Percentiles rank a stretch among this genome's conserved stretches.
phyloP scores from a whole-genome alignment of 2,329 filamentous ascomycete species.

The Cladosporium phlei region DNA sequence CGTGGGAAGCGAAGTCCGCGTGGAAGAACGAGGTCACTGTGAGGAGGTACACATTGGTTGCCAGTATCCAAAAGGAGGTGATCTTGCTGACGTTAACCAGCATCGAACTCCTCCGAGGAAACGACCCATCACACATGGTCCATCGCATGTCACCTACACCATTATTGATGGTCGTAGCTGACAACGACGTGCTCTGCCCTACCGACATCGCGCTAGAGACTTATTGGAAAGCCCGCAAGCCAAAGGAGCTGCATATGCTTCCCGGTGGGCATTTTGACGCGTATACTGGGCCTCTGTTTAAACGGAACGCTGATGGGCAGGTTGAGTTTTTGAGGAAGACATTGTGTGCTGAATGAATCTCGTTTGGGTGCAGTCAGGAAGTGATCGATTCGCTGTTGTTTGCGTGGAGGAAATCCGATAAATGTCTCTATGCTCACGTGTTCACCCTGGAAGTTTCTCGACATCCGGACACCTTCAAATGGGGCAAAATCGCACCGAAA shows the following conservation, averaged over 20 bases:
- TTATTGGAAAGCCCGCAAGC: constrained; percentile 35
- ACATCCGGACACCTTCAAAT: too few species aligned
- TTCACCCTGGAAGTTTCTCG: too few species aligned
- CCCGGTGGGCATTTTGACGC: constrained; percentile 39
- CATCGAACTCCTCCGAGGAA: constrained; percentile 4
- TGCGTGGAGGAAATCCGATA: too few species aligned
- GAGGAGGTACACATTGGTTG: constrained; percentile 25
- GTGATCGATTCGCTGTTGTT: too few species aligned
- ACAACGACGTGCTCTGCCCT: constrained; percentile 33
- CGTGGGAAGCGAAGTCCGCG: constrained; percentile 29
- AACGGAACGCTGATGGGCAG: constrained; percentile 31
- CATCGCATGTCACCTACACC: constrained; percentile 35
- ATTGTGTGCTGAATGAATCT: constrained; percentile 12
- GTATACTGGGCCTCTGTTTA: constrained; percentile 28
- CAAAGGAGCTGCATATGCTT: constrained; percentile 37
- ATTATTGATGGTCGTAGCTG: constrained; percentile 35
- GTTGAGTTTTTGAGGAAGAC: constrained; percentile 31
- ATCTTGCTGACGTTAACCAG: background rate
- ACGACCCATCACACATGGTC: constrained; percentile 14
- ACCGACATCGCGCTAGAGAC: constrained; percentile 34
- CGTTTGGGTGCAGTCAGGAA: too few species aligned
- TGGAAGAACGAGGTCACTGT: constrained; percentile 41
- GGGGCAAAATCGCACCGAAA: too few species aligned
- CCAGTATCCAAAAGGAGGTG: too few species aligned
- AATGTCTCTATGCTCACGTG: too few species aligned